Percentiles rank a stretch among this genome's conserved stretches.
These are phyloP conservation scores for Orbilia brochopaga DNA, from an alignment of 2,329 filamentous ascomycete species.

Conservation along the genomic window DNA sequence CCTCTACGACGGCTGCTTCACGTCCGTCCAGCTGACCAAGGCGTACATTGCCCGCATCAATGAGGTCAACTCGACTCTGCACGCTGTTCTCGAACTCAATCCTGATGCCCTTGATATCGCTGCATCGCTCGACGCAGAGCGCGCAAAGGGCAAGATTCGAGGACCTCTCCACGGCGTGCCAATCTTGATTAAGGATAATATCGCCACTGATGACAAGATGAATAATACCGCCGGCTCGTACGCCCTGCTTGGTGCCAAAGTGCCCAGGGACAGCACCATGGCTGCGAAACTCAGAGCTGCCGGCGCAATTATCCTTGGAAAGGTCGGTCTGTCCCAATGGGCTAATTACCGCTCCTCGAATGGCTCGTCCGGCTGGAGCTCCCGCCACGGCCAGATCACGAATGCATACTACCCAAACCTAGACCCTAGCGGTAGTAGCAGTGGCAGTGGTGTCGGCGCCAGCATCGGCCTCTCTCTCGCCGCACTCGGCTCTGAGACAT, in stretches of 20 bases:
- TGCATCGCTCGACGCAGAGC: slow-evolving; percentile 56
- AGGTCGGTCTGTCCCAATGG: slow-evolving; percentile 71
- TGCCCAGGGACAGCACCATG: slow-evolving; percentile 66
- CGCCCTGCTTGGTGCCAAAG: slow-evolving; percentile 66
- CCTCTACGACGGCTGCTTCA: slow-evolving; percentile 25
- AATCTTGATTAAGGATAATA: slow-evolving; percentile 71
- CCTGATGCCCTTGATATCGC: slow-evolving; percentile 59
- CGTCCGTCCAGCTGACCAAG: slow-evolving; percentile 28
- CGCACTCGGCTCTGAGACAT: slow-evolving; percentile 65
- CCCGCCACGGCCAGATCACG: slow-evolving; percentile 68
- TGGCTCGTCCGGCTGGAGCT: slow-evolving; percentile 69
- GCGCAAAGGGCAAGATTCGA: slow-evolving; percentile 48
- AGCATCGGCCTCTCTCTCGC: slow-evolving; percentile 68
- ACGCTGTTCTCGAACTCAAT: slow-evolving; percentile 58
- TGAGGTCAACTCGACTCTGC: slow-evolving; percentile 57
- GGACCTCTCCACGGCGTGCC: slow-evolving; percentile 69
- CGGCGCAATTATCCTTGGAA: slow-evolving; percentile 70
- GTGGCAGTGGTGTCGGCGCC: slow-evolving; percentile 67
- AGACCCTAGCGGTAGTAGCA: slow-evolving; percentile 68
- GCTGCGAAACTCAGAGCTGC: slow-evolving; percentile 67
- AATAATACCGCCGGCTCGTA: slow-evolving; percentile 71
- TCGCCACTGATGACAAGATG: slow-evolving; percentile 69
- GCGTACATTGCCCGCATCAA: slow-evolving; percentile 57
- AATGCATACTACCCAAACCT: slow-evolving; percentile 68
- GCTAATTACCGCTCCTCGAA: slow-evolving; percentile 68